These are phyloP conservation scores for Salix udensis DNA, from an alignment of 345 rosid genomes.

Conservation along the genomic window DNA sequence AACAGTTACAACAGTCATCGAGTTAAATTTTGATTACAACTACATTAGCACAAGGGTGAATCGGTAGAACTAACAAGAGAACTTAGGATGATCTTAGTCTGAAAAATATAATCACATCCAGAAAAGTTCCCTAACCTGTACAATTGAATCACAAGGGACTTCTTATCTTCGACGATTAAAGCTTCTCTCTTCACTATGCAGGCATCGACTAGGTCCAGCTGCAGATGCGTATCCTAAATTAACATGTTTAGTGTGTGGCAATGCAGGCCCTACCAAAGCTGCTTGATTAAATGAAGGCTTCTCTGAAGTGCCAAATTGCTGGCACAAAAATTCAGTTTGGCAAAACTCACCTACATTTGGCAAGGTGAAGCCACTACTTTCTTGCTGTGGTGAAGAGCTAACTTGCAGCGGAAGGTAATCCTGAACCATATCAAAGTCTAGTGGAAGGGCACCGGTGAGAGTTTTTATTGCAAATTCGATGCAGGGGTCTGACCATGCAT, in stretches of 20 bases:
- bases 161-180: conserved; percentile 27
- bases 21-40: background rate
- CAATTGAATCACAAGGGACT: conserved; percentile 17
- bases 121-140: conserved; percentile 34
- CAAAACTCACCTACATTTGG: conserved; percentile 31
- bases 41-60: background rate
- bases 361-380: conserved; percentile 25
- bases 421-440: conserved; percentile 39
- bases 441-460: conserved; percentile 71
- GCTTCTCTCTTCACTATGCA: conserved; percentile 21
- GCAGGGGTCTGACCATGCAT: conserved; percentile 84
- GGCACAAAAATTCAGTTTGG: conserved; percentile 37
- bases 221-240: conserved; percentile 25
- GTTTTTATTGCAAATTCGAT: conserved; percentile 93
- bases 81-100: conserved; percentile 8
- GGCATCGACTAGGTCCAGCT: conserved; percentile 22
- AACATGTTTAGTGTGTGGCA: conserved; percentile 11
- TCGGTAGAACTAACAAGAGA: background rate
- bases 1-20: background rate
- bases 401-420: conserved; percentile 35
- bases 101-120: background rate
- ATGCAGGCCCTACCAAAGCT: conserved; percentile 18
- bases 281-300: conserved; percentile 26
- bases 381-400: conserved; percentile 33
- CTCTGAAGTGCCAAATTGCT: conserved; percentile 33